phyloP scores from a whole-genome alignment of 2,329 filamentous ascomycete species.

The Dothistroma pini region DNA sequence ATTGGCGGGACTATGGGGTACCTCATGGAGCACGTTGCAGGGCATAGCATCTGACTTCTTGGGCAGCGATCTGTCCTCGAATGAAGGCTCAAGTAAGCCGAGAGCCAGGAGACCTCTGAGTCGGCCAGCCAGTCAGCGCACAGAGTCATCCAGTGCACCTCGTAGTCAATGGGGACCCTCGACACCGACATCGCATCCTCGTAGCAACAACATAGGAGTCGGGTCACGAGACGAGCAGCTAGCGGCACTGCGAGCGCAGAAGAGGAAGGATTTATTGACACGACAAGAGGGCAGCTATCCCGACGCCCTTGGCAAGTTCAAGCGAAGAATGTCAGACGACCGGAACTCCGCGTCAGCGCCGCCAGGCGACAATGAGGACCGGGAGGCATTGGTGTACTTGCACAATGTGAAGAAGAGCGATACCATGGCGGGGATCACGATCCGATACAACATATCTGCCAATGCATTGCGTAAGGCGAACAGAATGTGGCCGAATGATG shows the following conservation, averaged over 20 bases:
- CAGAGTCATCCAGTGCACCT: conserved; percentile 36
- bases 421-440: conserved; percentile 84
- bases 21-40: conserved; percentile 48
- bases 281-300: conserved; percentile 37
- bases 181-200: conserved; percentile 33
- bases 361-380: conserved; percentile 57
- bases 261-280: conserved; percentile 47
- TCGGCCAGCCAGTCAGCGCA: conserved; percentile 12
- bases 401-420: conserved; percentile 80
- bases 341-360: conserved; percentile 45
- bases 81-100: conserved; percentile 16
- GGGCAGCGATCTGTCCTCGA: conserved; percentile 36
- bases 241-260: conserved; percentile 47
- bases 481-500: conserved; percentile 91
- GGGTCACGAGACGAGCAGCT: conserved; percentile 47
- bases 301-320: conserved; percentile 50
- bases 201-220: conserved; percentile 39
- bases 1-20: conserved; percentile 47
- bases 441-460: conserved; percentile 83
- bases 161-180: conserved; percentile 49
- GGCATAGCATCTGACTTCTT: conserved; percentile 49
- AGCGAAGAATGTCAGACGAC: conserved; percentile 68
- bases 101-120: conserved; percentile 34
- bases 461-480: conserved; percentile 83
- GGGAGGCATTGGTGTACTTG: conserved; percentile 82